Evolutionary conservation across 2,329 filamentous ascomycete genomes (phyloP).

Genomic region (Stagonosporopsis rhizophila): DNA sequence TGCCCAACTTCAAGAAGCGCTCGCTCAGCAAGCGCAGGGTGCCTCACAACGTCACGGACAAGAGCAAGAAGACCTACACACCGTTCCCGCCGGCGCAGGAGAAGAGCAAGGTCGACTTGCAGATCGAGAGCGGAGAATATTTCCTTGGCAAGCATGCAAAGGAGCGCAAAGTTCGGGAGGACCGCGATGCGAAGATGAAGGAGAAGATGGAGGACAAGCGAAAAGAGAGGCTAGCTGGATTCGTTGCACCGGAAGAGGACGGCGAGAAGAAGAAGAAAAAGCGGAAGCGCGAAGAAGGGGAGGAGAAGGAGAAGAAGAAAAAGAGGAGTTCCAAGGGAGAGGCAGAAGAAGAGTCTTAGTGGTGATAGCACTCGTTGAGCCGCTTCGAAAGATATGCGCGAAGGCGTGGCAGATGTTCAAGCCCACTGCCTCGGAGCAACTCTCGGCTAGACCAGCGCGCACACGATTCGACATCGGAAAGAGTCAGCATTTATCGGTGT

Average conservation of each 20-base stretch:
- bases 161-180: conserved; percentile 80
- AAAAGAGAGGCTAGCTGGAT: conserved; percentile 84
- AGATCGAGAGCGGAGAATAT: conserved; percentile 98
- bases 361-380: background rate
- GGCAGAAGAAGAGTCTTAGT: conserved; percentile 29
- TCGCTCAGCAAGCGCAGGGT: conserved; percentile 82
- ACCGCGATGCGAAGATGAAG: conserved; percentile 82
- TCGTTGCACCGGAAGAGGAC: conserved; percentile 83
- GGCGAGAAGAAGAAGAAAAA: conserved; percentile 60
- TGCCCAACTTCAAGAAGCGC: conserved; percentile 96
- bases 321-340: conserved; percentile 36
- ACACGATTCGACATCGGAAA: background rate
- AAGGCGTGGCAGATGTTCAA: background rate
- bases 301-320: conserved; percentile 52
- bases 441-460: background rate
- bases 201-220: conserved; percentile 88
- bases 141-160: conserved; percentile 93
- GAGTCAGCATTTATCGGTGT: conserved; percentile 33
- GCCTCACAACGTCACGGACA: conserved; percentile 88
- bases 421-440: background rate
- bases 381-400: background rate
- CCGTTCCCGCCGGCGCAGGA: conserved; percentile 96
- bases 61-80: conserved; percentile 92
- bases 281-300: conserved; percentile 54
- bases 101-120: conserved; percentile 98